phyloP scores from a whole-genome alignment of 768 basidiomycete species.

The Lepiota brunneoincarnata region DNA sequence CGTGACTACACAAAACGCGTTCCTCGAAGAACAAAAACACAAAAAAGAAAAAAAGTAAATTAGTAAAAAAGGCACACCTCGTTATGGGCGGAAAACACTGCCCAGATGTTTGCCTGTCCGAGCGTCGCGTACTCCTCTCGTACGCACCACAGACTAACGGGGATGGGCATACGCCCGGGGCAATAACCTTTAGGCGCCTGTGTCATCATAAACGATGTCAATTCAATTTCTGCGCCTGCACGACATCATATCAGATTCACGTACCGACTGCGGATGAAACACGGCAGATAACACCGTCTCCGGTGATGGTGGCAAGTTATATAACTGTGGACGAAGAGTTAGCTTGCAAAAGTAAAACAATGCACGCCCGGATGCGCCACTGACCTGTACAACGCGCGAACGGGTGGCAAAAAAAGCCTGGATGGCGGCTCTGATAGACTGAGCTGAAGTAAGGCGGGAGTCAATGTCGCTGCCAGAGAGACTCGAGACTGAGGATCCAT shows the following conservation, averaged over 20 bases:
- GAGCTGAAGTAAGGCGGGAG: constrained; percentile 14
- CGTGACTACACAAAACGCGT: constrained; percentile 21
- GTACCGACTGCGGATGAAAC: constrained; percentile 37
- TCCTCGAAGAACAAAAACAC: background rate
- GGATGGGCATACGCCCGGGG: constrained; percentile 26
- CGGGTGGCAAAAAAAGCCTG: constrained; percentile 46
- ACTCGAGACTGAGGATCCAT: constrained; percentile 28
- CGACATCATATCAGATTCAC: constrained; percentile 20
- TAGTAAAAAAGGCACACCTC: constrained; percentile 48
- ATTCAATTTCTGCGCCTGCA: constrained; percentile 13
- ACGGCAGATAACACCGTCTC: constrained; percentile 34
- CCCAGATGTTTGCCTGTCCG: constrained; percentile 43
- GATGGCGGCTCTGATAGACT: constrained; percentile 17
- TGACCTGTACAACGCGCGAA: constrained; percentile 54
- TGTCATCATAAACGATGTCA: constrained; percentile 18
- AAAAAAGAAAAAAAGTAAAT: constrained; percentile 4
- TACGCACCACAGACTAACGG: constrained; percentile 49
- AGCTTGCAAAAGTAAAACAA: constrained; percentile 9
- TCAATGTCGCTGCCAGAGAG: constrained; percentile 29
- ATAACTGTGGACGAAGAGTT: constrained; percentile 27
- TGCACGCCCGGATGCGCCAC: constrained; percentile 22
- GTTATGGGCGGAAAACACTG: constrained; percentile 56
- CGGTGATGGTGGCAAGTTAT: constrained; percentile 35
- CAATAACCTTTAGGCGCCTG: constrained; percentile 15
- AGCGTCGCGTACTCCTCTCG: constrained; percentile 28